Base-by-base conservation (phyloP, 1,284 basidiomycete species). In the Boletus albobrunnescens region DNA sequence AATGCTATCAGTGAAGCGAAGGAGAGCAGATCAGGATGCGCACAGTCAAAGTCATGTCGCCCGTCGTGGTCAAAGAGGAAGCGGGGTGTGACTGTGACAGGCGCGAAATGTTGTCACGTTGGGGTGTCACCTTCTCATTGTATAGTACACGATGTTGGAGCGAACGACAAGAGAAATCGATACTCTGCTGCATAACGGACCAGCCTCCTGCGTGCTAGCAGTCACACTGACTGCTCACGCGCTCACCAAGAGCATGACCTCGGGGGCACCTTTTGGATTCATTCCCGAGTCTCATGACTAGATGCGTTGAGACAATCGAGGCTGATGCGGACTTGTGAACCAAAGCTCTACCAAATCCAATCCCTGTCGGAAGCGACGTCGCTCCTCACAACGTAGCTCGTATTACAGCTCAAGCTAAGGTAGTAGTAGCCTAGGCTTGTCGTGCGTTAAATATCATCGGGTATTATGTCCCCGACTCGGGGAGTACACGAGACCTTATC, bases 61-160 rank as follows among this genome's bases (percentile, higher is more conserved):
- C 20, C 2, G 51, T 51, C 32, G 49, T 54, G 40, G 58, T 59
- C 38, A 53, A 52, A 51, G 53, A 58, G 44, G 51, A 54, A 51
- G 46, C 16, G 26, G 13, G 23, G 26, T 4, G 46, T 53, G 35
- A 51, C 32, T 19, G 52, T 64, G 61, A 60, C 61, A 41, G 27
- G 28, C 46, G 49, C 54, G 59, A 40, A 32, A 32, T 28, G 13
- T 13, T 38, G 53, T 60, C 44, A 57, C 57, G n/a, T n/a, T n/a
- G n/a, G n/a, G n/a, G n/a, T n/a, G n/a, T n/a, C n/a, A n/a, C n/a
- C n/a, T n/a, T n/a, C n/a, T n/a, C n/a, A n/a, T n/a, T n/a, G n/a
- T n/a, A n/a, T n/a, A n/a, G n/a, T n/a, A n/a, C n/a, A n/a, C n/a
- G n/a, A n/a, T n/a, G n/a, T n/a, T n/a, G n/a, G n/a, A n/a, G n/a